Evolutionary conservation across 1,284 basidiomycete genomes (phyloP).

Genomic region (Cerrena zonata): DNA sequence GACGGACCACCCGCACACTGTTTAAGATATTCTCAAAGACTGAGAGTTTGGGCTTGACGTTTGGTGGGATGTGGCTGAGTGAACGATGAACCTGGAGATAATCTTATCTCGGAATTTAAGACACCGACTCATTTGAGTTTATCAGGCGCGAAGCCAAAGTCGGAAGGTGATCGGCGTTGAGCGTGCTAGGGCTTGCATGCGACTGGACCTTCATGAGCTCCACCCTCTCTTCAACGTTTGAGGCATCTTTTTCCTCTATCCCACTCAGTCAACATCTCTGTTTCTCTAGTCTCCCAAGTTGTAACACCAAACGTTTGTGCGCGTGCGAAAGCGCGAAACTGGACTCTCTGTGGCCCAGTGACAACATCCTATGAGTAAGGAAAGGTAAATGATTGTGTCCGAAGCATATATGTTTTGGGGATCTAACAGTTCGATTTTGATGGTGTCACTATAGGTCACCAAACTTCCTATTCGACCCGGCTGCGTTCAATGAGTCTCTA

Average conservation of each 20-base stretch:
- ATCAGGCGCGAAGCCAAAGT: neutral
- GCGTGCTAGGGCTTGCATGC: neutral
- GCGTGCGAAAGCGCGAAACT: slow-evolving; percentile 59
- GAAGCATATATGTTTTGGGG: neutral
- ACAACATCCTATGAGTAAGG: slow-evolving; percentile 75
- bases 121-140: too few species aligned
- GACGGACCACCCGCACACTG: too few species aligned
- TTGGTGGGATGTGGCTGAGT: too few species aligned
- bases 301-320: slow-evolving; percentile 7
- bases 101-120: too few species aligned
- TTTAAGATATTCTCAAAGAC: too few species aligned
- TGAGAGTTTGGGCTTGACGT: too few species aligned
- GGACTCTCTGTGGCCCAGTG: slow-evolving; percentile 51
- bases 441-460: slow-evolving; percentile 37
- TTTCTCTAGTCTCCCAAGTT: slow-evolving; percentile 11
- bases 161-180: neutral
- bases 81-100: too few species aligned
- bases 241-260: neutral
- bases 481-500: slow-evolving; percentile 58
- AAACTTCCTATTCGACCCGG: slow-evolving; percentile 56
- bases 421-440: neutral
- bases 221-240: neutral
- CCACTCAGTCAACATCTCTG: slow-evolving; percentile 13
- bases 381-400: slow-evolving; percentile 38
- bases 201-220: neutral